phyloP scores from a whole-genome alignment of 495 filamentous ascomycete genomes.

The Thozetella sp. region DNA sequence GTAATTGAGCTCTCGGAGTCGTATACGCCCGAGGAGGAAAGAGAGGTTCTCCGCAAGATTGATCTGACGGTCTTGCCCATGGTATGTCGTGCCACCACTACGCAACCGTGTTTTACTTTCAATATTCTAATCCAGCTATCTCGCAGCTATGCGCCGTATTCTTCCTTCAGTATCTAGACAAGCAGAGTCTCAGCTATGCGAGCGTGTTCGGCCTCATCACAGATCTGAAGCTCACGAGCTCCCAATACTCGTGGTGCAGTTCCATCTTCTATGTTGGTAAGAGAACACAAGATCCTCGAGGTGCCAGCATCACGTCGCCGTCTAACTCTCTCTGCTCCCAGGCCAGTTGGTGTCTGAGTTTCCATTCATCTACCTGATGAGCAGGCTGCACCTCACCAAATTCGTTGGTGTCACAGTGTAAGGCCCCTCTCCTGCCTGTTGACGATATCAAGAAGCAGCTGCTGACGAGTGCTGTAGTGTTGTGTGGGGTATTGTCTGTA shows the following conservation, averaged over 20 bases:
- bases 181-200: constrained; percentile 23
- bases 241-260: constrained; percentile 11
- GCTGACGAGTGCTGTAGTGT: not conserved
- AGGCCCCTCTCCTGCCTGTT: not conserved
- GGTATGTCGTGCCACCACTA: not conserved
- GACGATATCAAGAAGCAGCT: not conserved
- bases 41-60: not conserved
- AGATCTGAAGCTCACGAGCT: constrained; percentile 26
- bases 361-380: constrained; percentile 7
- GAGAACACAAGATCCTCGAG: not conserved
- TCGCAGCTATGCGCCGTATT: constrained; percentile 24
- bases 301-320: not conserved
- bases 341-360: constrained; percentile 2
- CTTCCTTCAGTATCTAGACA: constrained; percentile 31
- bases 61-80: not conserved
- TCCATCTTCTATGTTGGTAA: constrained; percentile 5
- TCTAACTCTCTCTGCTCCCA: not conserved
- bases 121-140: not conserved
- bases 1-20: not conserved
- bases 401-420: constrained; percentile 2
- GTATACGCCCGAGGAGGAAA: not conserved
- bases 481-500: constrained; percentile 4
- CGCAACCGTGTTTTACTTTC: not conserved
- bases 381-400: constrained; percentile 3
- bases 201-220: constrained; percentile 21